A percentile compares a stretch with the other conserved stretches of the same genome.
phyloP scores from a whole-genome alignment of 2,329 filamentous ascomycete genomes.

The Lizonia empirigonia region DNA sequence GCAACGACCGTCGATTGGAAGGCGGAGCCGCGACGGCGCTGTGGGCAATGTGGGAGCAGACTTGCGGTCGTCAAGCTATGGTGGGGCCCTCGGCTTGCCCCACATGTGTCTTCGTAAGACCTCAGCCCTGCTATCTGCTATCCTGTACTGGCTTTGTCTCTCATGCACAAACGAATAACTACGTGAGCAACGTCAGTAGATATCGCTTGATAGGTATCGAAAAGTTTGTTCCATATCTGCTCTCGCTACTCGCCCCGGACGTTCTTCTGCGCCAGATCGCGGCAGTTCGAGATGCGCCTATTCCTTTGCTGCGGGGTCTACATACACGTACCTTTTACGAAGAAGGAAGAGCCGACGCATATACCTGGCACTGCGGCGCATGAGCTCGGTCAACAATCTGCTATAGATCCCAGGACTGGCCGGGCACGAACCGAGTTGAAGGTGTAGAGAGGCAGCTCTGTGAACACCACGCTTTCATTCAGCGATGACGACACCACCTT shows the following conservation, averaged over 20 bases:
- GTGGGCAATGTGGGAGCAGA: constrained; percentile 27
- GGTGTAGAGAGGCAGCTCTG: not conserved
- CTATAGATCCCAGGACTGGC: constrained; percentile 15
- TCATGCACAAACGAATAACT: too few relatives aligned
- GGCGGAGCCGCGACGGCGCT: constrained; percentile 16
- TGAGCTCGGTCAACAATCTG: constrained; percentile 3
- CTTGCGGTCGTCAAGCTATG: constrained; percentile 20
- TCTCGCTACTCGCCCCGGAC: too few relatives aligned
- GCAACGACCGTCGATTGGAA: constrained; percentile 28
- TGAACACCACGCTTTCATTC: not conserved
- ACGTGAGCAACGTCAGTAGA: too few relatives aligned
- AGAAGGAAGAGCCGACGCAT: constrained; percentile 9
- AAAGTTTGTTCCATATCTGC: not conserved
- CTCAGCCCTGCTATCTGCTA: not conserved
- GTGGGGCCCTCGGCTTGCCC: constrained; percentile 27
- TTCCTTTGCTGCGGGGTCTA: constrained; percentile 16
- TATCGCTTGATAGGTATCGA: not conserved
- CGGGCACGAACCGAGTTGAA: constrained; percentile 8
- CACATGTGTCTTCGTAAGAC: not conserved
- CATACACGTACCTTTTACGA: constrained; percentile 10
- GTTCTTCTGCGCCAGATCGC: too few relatives aligned
- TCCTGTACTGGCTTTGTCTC: too few relatives aligned
- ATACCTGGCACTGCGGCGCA: constrained; percentile 14
- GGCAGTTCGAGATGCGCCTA: constrained; percentile 8
- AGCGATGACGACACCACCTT: constrained; percentile 10